phyloP scores from a whole-genome alignment of 1,284 basidiomycete species.

The Phellopilus nigrolimitatus region DNA sequence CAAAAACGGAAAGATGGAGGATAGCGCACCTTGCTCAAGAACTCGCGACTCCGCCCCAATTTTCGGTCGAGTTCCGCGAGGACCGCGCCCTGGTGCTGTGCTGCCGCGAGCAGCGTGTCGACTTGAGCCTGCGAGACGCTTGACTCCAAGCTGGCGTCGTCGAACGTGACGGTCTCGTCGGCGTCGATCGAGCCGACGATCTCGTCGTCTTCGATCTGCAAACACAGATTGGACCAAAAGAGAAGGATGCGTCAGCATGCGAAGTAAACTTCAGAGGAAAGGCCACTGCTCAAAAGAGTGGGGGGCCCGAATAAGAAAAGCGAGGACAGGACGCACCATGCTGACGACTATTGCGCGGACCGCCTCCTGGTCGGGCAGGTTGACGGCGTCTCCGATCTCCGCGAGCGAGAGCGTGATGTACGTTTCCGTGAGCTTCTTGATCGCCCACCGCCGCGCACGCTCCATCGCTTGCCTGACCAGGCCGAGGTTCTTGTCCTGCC shows the following conservation, averaged over 20 bases:
- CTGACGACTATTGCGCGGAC: constrained; percentile 57
- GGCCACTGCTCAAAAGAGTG: background rate
- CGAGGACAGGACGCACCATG: constrained; percentile 52
- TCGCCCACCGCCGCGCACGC: constrained; percentile 65
- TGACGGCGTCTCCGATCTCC: constrained; percentile 63
- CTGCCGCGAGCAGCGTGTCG: constrained; percentile 56
- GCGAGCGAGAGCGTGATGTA: constrained; percentile 69
- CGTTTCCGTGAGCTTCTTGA: constrained; percentile 72
- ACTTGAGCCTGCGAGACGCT: constrained; percentile 62
- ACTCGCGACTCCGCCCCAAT: constrained; percentile 59
- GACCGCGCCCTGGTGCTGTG: constrained; percentile 50
- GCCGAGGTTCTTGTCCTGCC: constrained; percentile 67
- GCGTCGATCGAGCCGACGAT: constrained; percentile 61
- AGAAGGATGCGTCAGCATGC: background rate
- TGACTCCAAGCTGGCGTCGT: constrained; percentile 51
- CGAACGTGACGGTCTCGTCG: constrained; percentile 67
- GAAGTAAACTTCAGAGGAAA: background rate
- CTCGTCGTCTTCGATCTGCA: constrained; percentile 64
- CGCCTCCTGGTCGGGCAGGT: constrained; percentile 48
- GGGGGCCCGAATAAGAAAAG: constrained; percentile 5
- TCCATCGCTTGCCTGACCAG: constrained; percentile 61
- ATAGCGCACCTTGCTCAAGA: constrained; percentile 52
- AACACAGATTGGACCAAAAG: background rate
- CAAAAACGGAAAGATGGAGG: background rate
- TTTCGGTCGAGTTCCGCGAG: constrained; percentile 53